These are phyloP conservation scores for Epichloe glyceriae DNA, from an alignment of 2,329 filamentous ascomycete species.

Conservation along the genomic window DNA sequence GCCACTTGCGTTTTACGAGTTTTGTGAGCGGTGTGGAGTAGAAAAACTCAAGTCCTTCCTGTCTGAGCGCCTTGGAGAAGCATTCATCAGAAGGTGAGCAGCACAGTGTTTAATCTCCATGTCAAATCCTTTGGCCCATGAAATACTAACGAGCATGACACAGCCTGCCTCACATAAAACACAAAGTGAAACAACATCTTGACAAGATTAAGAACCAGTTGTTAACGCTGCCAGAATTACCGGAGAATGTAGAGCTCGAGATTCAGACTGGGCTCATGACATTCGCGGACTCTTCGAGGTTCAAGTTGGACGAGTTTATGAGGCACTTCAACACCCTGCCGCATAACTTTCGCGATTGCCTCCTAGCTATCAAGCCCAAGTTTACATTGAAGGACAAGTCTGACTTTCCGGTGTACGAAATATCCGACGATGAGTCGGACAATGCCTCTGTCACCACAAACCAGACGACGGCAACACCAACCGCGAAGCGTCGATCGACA, in stretches of 20 bases:
- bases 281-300: slow-evolving; percentile 40
- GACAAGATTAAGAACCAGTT: slow-evolving; percentile 42
- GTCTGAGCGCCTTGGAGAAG: slow-evolving; percentile 38
- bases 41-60: slow-evolving; percentile 39
- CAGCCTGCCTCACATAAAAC: slow-evolving; percentile 39
- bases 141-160: slow-evolving; percentile 6
- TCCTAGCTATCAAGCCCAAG: slow-evolving; percentile 34
- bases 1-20: slow-evolving; percentile 35
- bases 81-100: slow-evolving; percentile 37
- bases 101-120: background rate
- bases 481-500: slow-evolving; percentile 18
- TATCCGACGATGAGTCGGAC: slow-evolving; percentile 28
- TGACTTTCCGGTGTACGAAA: slow-evolving; percentile 23
- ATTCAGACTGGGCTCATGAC: slow-evolving; percentile 45
- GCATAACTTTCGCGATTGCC: slow-evolving; percentile 35
- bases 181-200: slow-evolving; percentile 38
- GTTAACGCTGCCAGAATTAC: slow-evolving; percentile 49
- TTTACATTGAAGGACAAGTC: slow-evolving; percentile 27
- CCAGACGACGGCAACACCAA: slow-evolving; percentile 13
- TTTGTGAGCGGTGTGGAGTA: slow-evolving; percentile 37
- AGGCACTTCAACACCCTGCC: slow-evolving; percentile 33
- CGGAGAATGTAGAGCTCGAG: slow-evolving; percentile 52
- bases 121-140: background rate
- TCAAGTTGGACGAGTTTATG: slow-evolving; percentile 37
- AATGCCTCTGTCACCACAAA: slow-evolving; percentile 12